Conservation (phyloP, 768 basidiomycete species). For the Suillus occidentalis region DNA sequence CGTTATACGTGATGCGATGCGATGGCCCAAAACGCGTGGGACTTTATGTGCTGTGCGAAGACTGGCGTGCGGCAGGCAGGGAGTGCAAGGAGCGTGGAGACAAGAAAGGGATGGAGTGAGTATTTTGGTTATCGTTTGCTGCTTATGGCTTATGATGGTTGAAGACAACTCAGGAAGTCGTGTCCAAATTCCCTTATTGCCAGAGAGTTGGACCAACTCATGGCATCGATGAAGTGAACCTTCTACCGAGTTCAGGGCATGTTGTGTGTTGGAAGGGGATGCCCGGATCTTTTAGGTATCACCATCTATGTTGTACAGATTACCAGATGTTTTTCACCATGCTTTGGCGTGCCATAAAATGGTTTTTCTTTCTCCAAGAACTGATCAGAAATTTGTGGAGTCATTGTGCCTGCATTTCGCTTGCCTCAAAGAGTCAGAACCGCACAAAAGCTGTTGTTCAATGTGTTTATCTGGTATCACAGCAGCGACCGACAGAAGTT, state of each 20-base stretch:
- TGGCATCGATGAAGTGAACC: constrained; percentile 63
- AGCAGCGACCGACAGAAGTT: background rate
- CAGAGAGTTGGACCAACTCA: constrained; percentile 71
- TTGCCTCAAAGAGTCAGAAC: background rate
- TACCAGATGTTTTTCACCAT: background rate
- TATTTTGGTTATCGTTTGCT: constrained; percentile 19
- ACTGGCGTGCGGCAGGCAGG: constrained; percentile 85
- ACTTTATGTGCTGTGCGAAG: constrained; percentile 86
- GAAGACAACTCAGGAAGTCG: constrained; percentile 66
- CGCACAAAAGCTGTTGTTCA: background rate
- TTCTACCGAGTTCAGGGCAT: background rate
- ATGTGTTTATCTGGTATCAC: background rate
- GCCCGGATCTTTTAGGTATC: background rate
- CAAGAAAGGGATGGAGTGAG: constrained; percentile 82
- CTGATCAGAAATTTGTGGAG: background rate
- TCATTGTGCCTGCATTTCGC: background rate
- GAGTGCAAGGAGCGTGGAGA: constrained; percentile 91
- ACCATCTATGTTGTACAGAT: background rate
- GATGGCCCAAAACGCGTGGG: constrained; percentile 83
- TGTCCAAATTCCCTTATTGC: constrained; percentile 82
- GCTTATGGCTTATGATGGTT: constrained; percentile 9
- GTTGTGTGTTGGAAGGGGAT: background rate
- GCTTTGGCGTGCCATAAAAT: background rate
- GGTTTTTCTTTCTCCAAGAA: background rate
- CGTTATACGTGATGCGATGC: constrained; percentile 76